phyloP scores from a whole-genome alignment of 176 grass and related monocot genomes.

The Triticum monococcum region DNA sequence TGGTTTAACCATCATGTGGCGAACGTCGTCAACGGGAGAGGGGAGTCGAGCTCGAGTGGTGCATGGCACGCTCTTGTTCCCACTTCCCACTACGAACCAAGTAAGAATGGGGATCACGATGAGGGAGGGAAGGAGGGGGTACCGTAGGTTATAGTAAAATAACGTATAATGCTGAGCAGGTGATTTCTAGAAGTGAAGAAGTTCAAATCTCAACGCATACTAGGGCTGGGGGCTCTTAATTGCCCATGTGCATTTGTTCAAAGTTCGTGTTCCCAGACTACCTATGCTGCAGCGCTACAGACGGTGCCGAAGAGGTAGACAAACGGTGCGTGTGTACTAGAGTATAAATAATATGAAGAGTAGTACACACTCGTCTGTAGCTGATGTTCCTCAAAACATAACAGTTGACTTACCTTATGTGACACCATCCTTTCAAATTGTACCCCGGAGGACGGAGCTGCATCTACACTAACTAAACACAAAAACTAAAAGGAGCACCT shows the following conservation, averaged over 20 bases:
- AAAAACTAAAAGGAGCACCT: too few species aligned
- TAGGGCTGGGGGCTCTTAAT: constrained; percentile 21
- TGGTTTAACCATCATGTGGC: constrained; percentile 1
- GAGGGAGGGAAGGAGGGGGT: neutral
- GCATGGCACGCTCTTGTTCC: neutral
- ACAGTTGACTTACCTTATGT: neutral
- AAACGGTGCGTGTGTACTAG: neutral
- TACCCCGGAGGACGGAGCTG: too few species aligned
- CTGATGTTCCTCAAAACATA: neutral
- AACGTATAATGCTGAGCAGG: neutral
- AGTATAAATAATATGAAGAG: neutral
- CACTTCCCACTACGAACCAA: neutral
- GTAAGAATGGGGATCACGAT: constrained; percentile 8
- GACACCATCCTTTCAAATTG: too few species aligned
- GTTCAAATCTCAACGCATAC: constrained; percentile 30
- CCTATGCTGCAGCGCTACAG: neutral
- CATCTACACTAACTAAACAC: too few species aligned
- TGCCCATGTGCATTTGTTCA: constrained; percentile 41
- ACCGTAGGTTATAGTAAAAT: constrained; percentile 1
- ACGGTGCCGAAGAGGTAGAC: neutral
- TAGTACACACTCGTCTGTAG: neutral
- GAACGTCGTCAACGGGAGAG: constrained; percentile 20
- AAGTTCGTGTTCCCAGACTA: constrained; percentile 25
- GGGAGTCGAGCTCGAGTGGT: neutral
- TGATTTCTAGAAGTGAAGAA: constrained; percentile 16